phyloP scores from a whole-genome alignment of 371 early-diverging fungal genomes.

The Rhizomucor pusillus region DNA sequence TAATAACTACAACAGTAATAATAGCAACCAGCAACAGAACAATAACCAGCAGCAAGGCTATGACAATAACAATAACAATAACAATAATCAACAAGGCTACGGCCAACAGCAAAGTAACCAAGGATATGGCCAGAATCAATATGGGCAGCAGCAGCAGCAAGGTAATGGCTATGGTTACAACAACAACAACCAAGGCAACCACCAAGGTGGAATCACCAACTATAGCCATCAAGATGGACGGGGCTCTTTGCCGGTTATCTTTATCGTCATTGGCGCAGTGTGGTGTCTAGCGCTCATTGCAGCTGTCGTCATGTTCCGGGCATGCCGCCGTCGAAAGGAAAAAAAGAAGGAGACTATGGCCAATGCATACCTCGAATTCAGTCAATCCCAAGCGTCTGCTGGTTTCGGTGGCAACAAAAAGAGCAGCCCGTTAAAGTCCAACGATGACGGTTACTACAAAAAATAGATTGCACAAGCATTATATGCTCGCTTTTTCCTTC shows the following conservation, averaged over 20 bases:
- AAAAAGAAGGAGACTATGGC: constrained; percentile 35
- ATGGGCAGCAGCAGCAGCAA: constrained; percentile 1
- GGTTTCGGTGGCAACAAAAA: constrained; percentile 14
- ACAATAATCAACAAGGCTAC: not conserved
- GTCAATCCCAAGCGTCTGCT: constrained; percentile 19
- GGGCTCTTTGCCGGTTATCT: constrained; percentile 7
- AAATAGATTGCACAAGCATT: not conserved
- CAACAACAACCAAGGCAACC: constrained; percentile 3
- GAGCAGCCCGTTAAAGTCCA: constrained; percentile 6
- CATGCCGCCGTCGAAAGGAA: constrained; percentile 21
- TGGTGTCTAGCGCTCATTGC: constrained; percentile 18
- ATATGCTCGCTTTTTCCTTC: not conserved
- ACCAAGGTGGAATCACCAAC: constrained; percentile 1
- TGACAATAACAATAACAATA: constrained; percentile 5
- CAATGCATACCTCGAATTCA: constrained; percentile 31
- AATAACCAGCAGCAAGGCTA: too few species aligned
- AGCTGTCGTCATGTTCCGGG: constrained; percentile 15
- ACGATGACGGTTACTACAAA: constrained; percentile 6
- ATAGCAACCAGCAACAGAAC: constrained; percentile 6
- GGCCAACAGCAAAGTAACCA: constrained; percentile 5
- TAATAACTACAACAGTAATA: constrained; percentile 6
- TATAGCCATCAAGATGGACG: not conserved
- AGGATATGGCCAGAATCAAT: constrained; percentile 1
- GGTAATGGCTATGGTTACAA: constrained; percentile 1
- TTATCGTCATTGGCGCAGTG: constrained; percentile 19